Percentiles rank a stretch among this genome's conserved stretches.
Conservation (phyloP, 371 early-diverging fungal genomes). For the Saksenaea oblongispora region DNA sequence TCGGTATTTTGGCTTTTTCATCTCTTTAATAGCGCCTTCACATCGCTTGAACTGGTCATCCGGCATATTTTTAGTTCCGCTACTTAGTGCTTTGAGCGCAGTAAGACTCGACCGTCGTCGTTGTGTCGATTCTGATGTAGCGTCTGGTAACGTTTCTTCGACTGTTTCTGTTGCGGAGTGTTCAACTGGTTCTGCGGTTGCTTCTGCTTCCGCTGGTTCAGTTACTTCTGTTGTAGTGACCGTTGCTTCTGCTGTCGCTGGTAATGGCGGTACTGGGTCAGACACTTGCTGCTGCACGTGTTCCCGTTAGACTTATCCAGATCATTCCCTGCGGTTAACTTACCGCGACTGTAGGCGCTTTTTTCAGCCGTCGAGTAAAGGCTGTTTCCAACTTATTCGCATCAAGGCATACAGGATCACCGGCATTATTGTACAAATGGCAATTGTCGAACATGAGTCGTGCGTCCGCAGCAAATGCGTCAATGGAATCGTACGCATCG, state of each 20-base stretch:
- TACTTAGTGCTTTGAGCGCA: constrained; percentile 8
- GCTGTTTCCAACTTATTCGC: constrained; percentile 61
- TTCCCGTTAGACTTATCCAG: neutral
- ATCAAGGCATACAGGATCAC: constrained; percentile 71
- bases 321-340: neutral
- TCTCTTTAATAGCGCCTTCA: constrained; percentile 39
- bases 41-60: constrained; percentile 74
- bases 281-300: neutral
- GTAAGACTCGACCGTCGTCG: constrained; percentile 45
- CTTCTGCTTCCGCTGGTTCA: too few species aligned
- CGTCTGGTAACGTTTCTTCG: neutral
- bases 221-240: constrained; percentile 6
- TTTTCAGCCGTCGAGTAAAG: constrained; percentile 52
- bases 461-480: constrained; percentile 48
- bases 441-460: constrained; percentile 58
- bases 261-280: neutral
- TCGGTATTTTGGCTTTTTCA: constrained; percentile 32
- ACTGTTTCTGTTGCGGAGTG: constrained; percentile 9
- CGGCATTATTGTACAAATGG: constrained; percentile 74
- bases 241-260: neutral
- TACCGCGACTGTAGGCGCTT: constrained; percentile 20
- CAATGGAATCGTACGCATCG: constrained; percentile 43
- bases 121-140: constrained; percentile 14
- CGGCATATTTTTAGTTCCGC: constrained; percentile 22
- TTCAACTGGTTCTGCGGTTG: neutral